A percentile compares a stretch with the other conserved stretches of the same genome.
These are phyloP conservation scores for Inga leiocalycina DNA, from an alignment of 306 rosid species.

Conservation along the genomic window DNA sequence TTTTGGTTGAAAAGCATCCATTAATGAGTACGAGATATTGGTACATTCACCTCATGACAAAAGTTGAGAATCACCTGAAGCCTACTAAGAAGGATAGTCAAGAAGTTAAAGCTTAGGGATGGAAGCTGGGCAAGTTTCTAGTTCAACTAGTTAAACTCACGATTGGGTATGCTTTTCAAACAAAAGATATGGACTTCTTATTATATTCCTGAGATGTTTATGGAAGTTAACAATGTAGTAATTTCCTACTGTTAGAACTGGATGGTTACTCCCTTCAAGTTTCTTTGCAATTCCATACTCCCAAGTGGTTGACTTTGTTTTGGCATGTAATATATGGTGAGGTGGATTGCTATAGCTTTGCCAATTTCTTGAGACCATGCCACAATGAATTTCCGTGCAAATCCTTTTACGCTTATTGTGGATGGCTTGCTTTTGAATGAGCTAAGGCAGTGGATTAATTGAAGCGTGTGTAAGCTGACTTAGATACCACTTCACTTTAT, in stretches of 20 bases:
- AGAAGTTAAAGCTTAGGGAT: conserved; percentile 32
- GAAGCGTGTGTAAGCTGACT: neutral
- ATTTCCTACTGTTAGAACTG: conserved; percentile 1
- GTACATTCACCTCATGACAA: conserved; percentile 70
- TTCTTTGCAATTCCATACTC: conserved; percentile 5
- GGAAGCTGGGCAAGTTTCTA: conserved; percentile 30
- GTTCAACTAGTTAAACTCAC: conserved; percentile 19
- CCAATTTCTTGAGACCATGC: neutral
- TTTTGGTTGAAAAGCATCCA: conserved; percentile 71
- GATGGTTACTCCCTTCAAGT: neutral
- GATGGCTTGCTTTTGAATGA: neutral
- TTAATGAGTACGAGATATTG: conserved; percentile 70
- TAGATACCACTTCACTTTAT: neutral
- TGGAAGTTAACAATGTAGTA: neutral
- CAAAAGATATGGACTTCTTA: conserved; percentile 13
- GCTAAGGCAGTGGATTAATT: neutral
- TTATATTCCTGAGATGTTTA: neutral
- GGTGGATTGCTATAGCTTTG: neutral
- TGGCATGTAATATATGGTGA: neutral
- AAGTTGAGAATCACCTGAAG: conserved; percentile 32
- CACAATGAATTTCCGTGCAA: neutral
- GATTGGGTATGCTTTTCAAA: conserved; percentile 8
- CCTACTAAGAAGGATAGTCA: conserved; percentile 31
- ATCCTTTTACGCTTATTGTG: neutral
- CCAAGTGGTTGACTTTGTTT: neutral